Evolutionary conservation across 2,329 filamentous ascomycete genomes (phyloP).

Genomic region (Trichoderma atrobrunneum): DNA sequence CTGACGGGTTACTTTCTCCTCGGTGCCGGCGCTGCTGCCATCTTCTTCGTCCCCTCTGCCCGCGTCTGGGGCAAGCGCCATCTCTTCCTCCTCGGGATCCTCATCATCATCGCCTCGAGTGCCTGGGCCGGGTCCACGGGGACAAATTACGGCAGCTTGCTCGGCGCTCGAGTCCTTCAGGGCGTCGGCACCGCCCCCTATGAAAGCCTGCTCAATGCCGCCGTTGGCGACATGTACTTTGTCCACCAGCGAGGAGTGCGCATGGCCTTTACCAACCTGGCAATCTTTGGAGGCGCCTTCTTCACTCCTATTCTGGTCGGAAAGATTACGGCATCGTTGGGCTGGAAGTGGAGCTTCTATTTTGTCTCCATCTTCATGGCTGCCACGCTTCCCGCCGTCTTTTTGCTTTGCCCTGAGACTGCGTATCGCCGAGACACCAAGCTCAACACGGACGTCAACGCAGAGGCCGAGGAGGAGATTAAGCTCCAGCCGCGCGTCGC

Average conservation of each 20-base stretch:
- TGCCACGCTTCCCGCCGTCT: slow-evolving; percentile 64
- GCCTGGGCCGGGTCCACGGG: slow-evolving; percentile 73
- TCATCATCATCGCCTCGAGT: slow-evolving; percentile 70
- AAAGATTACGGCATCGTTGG: slow-evolving; percentile 71
- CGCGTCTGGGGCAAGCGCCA: slow-evolving; percentile 93
- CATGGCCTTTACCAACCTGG: slow-evolving; percentile 73
- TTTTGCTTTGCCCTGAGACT: slow-evolving; percentile 83
- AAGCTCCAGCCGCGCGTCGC: slow-evolving; percentile 12
- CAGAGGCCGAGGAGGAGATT: slow-evolving; percentile 26
- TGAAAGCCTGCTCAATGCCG: slow-evolving; percentile 84
- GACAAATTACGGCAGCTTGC: slow-evolving; percentile 66
- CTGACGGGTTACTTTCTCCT: slow-evolving; percentile 85
- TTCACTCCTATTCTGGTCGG: slow-evolving; percentile 86
- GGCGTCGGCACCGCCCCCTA: slow-evolving; percentile 85
- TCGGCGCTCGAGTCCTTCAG: slow-evolving; percentile 79
- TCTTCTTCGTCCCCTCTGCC: slow-evolving; percentile 83
- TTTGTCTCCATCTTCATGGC: slow-evolving; percentile 82
- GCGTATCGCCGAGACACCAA: slow-evolving; percentile 65
- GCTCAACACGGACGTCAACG: slow-evolving; percentile 67
- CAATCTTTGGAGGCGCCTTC: slow-evolving; percentile 56
- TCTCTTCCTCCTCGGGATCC: slow-evolving; percentile 73
- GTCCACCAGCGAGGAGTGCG: slow-evolving; percentile 80
- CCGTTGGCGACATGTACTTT: slow-evolving; percentile 85
- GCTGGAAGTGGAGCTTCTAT: slow-evolving; percentile 89
- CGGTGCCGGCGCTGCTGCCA: slow-evolving; percentile 75